Evolutionary conservation across 192 early-diverging fungal species (phyloP).

Genomic region (Entrophospora sp.): DNA sequence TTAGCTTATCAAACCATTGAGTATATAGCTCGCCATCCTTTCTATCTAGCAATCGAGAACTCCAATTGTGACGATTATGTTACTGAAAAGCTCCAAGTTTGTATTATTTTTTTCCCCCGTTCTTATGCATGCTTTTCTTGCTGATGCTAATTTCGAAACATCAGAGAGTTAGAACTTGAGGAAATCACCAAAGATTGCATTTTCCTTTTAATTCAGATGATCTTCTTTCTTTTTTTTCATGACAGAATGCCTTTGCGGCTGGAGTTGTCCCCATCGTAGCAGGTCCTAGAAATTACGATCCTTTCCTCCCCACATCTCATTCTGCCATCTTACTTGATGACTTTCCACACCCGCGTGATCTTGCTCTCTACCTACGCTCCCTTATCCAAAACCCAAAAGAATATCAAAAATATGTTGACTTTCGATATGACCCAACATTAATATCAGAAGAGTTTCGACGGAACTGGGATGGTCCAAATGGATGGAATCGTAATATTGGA

Average conservation of each 20-base stretch:
- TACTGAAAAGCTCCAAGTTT: slow-evolving; percentile 21
- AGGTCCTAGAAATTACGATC: slow-evolving; percentile 27
- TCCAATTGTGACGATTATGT: slow-evolving; percentile 30
- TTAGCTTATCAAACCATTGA: too few species aligned
- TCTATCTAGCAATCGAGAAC: slow-evolving; percentile 28
- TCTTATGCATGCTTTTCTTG: not conserved
- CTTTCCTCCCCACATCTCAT: slow-evolving; percentile 22
- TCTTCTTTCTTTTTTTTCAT: not conserved
- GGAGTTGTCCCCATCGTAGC: slow-evolving; percentile 26
- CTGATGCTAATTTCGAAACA: too few species aligned
- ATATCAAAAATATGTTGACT: slow-evolving; percentile 18
- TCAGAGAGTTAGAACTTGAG: too few species aligned
- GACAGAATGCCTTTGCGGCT: slow-evolving; percentile 1
- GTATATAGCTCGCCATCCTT: slow-evolving; percentile 19
- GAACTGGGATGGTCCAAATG: slow-evolving; percentile 2
- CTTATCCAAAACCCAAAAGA: slow-evolving; percentile 7
- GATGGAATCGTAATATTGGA: too few species aligned
- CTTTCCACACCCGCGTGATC: slow-evolving; percentile 18
- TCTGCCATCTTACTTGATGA: slow-evolving; percentile 22
- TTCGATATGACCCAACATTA: not conserved
- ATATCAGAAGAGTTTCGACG: not conserved
- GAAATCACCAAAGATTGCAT: too few species aligned
- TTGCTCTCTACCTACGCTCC: slow-evolving; percentile 11
- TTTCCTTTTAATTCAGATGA: not conserved
- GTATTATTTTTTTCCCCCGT: not conserved